Percentiles rank a stretch among this genome's conserved stretches.
Conservation (phyloP, 495 filamentous ascomycete genomes). For the Lophiostoma macrostomum region DNA sequence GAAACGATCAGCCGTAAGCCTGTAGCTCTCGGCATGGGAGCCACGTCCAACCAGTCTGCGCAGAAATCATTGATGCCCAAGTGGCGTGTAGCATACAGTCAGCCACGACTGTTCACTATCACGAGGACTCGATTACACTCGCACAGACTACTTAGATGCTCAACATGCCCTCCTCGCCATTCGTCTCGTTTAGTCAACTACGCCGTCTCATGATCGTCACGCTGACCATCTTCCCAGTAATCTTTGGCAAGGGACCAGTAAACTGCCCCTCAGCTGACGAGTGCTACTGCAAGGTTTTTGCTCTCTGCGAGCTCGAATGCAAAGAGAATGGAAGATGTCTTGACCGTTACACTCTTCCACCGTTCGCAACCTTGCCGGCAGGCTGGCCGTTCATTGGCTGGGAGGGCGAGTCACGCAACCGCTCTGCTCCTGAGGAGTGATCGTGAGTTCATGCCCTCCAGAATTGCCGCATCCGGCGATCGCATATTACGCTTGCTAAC, state of each 20-base stretch:
- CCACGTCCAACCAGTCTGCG: background rate
- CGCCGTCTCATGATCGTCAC: background rate
- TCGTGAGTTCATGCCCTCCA: background rate
- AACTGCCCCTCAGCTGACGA: slow-evolving; percentile 55
- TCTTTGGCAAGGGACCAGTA: slow-evolving; percentile 53
- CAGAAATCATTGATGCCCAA: too few species aligned
- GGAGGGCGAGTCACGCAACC: slow-evolving; percentile 42
- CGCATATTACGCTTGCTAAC: background rate
- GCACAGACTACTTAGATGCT: too few species aligned
- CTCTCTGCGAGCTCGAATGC: slow-evolving; percentile 54
- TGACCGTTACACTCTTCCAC: slow-evolving; percentile 50
- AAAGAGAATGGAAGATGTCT: slow-evolving; percentile 40
- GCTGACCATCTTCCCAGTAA: slow-evolving; percentile 37
- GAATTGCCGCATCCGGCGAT: background rate
- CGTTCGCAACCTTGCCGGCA: slow-evolving; percentile 46
- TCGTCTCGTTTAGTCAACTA: background rate
- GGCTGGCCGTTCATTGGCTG: slow-evolving; percentile 55
- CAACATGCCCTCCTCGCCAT: background rate
- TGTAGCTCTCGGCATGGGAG: background rate
- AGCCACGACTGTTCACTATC: too few species aligned
- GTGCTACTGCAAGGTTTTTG: slow-evolving; percentile 66
- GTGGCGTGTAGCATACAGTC: too few species aligned
- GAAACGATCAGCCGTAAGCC: too few species aligned
- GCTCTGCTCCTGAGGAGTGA: slow-evolving; percentile 20
- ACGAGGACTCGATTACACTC: too few species aligned